Evolutionary conservation across 2,329 filamentous ascomycete species (phyloP), one percentile per base, ranked within the genome.

Genomic region (Claviceps digitariae): DNA sequence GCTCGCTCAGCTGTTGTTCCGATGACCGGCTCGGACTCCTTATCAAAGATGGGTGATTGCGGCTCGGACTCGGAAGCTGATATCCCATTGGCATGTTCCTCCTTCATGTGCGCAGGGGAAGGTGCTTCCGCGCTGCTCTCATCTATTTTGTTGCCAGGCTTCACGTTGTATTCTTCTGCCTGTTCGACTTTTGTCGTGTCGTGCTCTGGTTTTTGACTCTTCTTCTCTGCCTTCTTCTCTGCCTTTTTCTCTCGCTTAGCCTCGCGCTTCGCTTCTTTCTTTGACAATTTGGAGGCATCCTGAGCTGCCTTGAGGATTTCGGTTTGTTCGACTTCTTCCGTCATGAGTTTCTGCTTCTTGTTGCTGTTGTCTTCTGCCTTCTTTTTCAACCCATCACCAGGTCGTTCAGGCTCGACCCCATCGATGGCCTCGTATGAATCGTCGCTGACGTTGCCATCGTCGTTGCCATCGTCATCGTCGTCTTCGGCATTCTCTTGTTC

Each of bases 331-430:
- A 64, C 58, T 61, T 61, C 57, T 20, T 62, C 59, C 2, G 61
- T 56, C 36, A 65, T 60, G 9, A 64, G 56, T 61, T 73, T 74
- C 57, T 74, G 72, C 67, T 84, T 85, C 63, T 83, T 79, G 60
- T 78, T 78, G 62, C 77, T 74, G 41, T 70, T 74, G 41, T 70
- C 60, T 54, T 70, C 60, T 43, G 62, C 61, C 54, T 69, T 67
- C 52, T 70, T 72, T 64, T 73, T 84, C 57, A 87, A 64, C 2
- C 83, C 84, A 64, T 89, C 77, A 45, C 76, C 74, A 2, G 85
- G 85, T 58, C 74, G 72, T 66, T 85, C 82, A 52, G 70, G 70
- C 56, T 80, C 76, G 47, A 83, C 72, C 12, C 78, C 80, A 0
- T 75, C 70, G 5, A 79, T 69, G 15, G 69, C 67, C 23, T 72